These are phyloP conservation scores for Aspergillus clavatus DNA, from an alignment of 2,329 filamentous ascomycete species.

Conservation along the genomic window DNA sequence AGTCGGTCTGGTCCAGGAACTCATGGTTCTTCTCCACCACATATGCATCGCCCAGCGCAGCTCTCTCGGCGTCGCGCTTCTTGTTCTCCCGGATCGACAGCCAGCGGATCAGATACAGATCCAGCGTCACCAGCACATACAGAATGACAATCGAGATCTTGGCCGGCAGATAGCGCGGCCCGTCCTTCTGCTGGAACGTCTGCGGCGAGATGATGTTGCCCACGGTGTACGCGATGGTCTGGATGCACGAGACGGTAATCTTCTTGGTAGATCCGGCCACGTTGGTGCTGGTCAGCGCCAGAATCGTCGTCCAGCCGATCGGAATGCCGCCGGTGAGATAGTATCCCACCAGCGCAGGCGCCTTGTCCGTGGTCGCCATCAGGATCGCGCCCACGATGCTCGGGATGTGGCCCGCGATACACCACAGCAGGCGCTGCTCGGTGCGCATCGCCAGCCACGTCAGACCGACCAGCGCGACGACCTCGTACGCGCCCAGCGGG, in stretches of 20 bases:
- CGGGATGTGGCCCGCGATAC: slow-evolving; percentile 34
- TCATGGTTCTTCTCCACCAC: slow-evolving; percentile 30
- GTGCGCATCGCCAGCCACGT: slow-evolving; percentile 37
- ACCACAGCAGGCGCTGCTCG: slow-evolving; percentile 31
- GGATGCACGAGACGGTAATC: slow-evolving; percentile 31
- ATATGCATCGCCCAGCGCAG: slow-evolving; percentile 18
- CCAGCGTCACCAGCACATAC: slow-evolving; percentile 26
- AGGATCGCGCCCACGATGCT: slow-evolving; percentile 36
- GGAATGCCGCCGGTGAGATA: slow-evolving; percentile 38
- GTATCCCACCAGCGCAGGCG: slow-evolving; percentile 34
- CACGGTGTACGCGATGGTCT: slow-evolving; percentile 35
- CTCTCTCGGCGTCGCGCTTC: slow-evolving; percentile 24
- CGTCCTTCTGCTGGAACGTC: slow-evolving; percentile 37
- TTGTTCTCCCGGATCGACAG: slow-evolving; percentile 26
- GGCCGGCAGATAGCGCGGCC: slow-evolving; percentile 25
- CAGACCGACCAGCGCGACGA: slow-evolving; percentile 33
- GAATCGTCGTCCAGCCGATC: slow-evolving; percentile 38
- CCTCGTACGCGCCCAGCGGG: slow-evolving; percentile 36
- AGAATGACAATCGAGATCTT: slow-evolving; percentile 27
- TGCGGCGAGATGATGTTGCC: slow-evolving; percentile 44
- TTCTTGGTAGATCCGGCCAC: slow-evolving; percentile 37
- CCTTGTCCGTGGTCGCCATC: slow-evolving; percentile 37
- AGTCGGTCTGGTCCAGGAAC: slow-evolving; percentile 26
- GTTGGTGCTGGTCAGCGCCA: slow-evolving; percentile 35
- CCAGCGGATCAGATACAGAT: slow-evolving; percentile 28